Base-by-base conservation (phyloP, 371 early-diverging fungal species). In the Synchytrium microbalum region DNA sequence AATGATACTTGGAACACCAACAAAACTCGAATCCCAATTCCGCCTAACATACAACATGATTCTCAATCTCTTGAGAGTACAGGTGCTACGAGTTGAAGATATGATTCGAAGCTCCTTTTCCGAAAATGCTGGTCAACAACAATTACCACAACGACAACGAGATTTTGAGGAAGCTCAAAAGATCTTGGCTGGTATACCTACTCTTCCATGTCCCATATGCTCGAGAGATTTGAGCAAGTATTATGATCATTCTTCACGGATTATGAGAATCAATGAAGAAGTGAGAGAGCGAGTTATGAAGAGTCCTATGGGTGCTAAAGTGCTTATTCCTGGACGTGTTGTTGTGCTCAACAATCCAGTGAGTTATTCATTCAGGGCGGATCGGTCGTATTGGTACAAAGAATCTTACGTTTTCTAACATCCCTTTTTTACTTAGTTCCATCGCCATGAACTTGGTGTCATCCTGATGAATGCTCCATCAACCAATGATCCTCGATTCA, bases 71-170 rank as follows among this genome's bases (percentile, higher is more conserved):
- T 88, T 64, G 77, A 76, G 99, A 38, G 95, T 99, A 26, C 99
- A 99, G 76, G 95, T 92, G 3, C 81, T 96, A 32, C 91, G 91
- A 58, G 93, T 97, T 2, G 93, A 98, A 71, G 92, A 83, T 67
- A 91, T 99, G 84, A 79, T 99, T 28, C 89, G 95, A 72, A 81
- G 88, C 33, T 92, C 91, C 73, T 99, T 99, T 78, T 89, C 84
- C 71, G 99, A 99, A 69, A n/a, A n/a, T n/a, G n/a, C n/a, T n/a
- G n/a, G n/a, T n/a, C n/a, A 98, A 92, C 82, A 98, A 99, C 73
- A 92, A 92, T 59, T 81, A 85, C 58, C 79, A 90, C 8, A 80
- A 84, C 64, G 80, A 96, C 24, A 96, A 96, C 5, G 78, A 81
- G 59, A 81, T 90, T 32, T 84, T 90, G 72, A 38, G 69, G 67